Base-by-base conservation (phyloP, 2,329 filamentous ascomycete genomes). In the Aulographum hederae region DNA sequence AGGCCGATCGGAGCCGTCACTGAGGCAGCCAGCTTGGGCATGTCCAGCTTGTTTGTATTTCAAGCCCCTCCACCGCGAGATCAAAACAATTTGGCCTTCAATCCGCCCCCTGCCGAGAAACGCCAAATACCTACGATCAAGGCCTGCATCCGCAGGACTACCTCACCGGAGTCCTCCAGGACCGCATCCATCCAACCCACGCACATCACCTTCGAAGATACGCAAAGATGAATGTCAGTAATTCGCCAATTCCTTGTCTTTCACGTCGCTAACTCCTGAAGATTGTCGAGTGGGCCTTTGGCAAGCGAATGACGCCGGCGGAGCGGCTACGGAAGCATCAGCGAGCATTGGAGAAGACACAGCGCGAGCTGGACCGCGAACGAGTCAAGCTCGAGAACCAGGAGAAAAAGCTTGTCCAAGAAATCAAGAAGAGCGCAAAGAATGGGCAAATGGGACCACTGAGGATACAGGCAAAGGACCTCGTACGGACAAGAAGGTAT, bases 281-380 rank as follows among this genome's bases (percentile, higher is more conserved):
- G 81, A 81, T 95, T 51, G 70, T 98, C 39, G 89, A 98, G 70
- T 98, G 89, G 85, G 86, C 86, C 25, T 98, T 98, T 51, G 89
- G 89, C 43, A 95, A 94, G 70, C 89, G 89, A 57, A 91, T 95
- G 71, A 98, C 89, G 65, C 86, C 89, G 3, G 82, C 84, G 16
- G 79, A 89, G 67, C 77, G 80, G 53, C 65, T 86, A 53, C 75
- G 80, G 55, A 86, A 86, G 65, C 92, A 98, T 57, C 89, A 95
- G 60, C 73, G 89, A 46, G 84, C 89, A 43, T 74, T 98, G 40
- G 89, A 98, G 58, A 93, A 94, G 63, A 92, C 89, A 8, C 89
- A 95, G 48, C 75, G 89, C 43, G 89, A 98, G 54, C 70, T 98
- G 32, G 89, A 98, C 50, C 78, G 92, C 39, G 86, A 94, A 54